phyloP scores from a whole-genome alignment of 2,329 filamentous ascomycete genomes.

The Ceratocystis cubensis region DNA sequence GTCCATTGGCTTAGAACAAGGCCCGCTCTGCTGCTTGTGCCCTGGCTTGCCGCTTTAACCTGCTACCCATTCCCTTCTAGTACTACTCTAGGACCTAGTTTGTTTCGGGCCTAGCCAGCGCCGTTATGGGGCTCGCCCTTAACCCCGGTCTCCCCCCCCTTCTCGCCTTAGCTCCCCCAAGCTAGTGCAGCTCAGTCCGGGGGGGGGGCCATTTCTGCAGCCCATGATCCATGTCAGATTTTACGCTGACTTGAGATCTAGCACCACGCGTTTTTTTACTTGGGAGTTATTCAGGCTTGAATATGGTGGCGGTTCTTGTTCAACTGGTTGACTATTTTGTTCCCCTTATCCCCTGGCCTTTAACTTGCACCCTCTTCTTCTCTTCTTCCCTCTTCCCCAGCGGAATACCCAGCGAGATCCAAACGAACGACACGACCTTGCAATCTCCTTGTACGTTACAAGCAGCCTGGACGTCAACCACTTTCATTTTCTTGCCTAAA shows the following conservation, averaged over 20 bases:
- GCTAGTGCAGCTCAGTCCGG: not conserved
- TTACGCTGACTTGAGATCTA: not conserved
- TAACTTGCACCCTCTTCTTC: not conserved
- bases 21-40: not conserved
- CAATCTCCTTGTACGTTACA: not conserved
- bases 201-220: not conserved
- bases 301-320: not conserved
- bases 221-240: not conserved
- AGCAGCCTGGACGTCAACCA: not conserved
- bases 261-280: not conserved
- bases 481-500: not conserved
- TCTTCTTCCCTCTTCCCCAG: not conserved
- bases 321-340: not conserved
- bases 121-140: not conserved
- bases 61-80: not conserved
- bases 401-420: not conserved
- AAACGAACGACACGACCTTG: slow-evolving; percentile 1
- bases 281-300: not conserved
- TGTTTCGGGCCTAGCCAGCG: not conserved
- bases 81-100: not conserved
- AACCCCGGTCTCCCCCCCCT: not conserved
- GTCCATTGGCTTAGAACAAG: too few relatives aligned
- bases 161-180: not conserved
- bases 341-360: not conserved
- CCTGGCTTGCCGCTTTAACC: not conserved